phyloP scores from a whole-genome alignment of 768 basidiomycete species.

The Leccinellum luteum region DNA sequence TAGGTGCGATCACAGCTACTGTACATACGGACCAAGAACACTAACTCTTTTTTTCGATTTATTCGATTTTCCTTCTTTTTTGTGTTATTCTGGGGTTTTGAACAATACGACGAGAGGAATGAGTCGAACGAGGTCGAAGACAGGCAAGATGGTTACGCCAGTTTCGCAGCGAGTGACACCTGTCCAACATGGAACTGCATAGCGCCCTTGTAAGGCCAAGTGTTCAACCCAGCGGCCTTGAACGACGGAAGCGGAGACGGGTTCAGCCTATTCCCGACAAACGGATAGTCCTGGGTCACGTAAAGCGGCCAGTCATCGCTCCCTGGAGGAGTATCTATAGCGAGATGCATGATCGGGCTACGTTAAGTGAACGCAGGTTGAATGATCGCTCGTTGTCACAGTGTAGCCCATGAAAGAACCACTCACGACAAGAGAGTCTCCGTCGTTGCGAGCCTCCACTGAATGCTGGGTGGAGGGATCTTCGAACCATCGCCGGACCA shows the following conservation, averaged over 20 bases:
- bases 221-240: neutral
- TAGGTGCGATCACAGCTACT: neutral
- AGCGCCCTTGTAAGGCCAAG: neutral
- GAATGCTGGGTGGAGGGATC: neutral
- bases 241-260: neutral
- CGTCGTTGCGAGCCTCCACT: neutral
- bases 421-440: neutral
- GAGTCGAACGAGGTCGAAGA: neutral
- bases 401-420: neutral
- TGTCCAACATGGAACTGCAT: neutral
- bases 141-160: neutral
- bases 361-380: neutral
- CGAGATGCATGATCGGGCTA: neutral
- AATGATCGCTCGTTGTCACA: neutral
- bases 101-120: neutral
- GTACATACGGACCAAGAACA: neutral
- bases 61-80: neutral
- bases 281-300: neutral
- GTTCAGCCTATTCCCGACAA: neutral
- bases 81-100: neutral
- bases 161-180: neutral
- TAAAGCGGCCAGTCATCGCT: neutral
- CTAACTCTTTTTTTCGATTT: neutral
- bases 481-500: neutral
- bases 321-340: neutral